Evolutionary conservation across 2,329 filamentous ascomycete genomes (phyloP).

Genomic region (Akanthomyces uredinophilus): DNA sequence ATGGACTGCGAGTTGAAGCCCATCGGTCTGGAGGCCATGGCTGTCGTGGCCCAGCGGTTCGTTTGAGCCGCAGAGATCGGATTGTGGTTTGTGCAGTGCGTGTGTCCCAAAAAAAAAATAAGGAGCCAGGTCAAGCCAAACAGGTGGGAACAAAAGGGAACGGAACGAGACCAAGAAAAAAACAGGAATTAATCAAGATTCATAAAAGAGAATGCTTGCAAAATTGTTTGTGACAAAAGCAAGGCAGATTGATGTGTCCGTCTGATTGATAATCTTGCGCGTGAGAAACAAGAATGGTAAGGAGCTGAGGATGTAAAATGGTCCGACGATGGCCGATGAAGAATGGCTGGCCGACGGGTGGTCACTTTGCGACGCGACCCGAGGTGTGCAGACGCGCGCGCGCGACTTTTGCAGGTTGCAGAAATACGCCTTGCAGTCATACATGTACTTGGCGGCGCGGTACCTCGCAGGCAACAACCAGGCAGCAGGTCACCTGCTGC

Average conservation of each 20-base stretch:
- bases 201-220: neutral
- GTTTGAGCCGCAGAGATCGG: neutral
- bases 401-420: slow-evolving; percentile 19
- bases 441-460: slow-evolving; percentile 12
- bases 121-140: neutral
- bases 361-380: slow-evolving; percentile 24
- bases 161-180: neutral
- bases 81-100: neutral
- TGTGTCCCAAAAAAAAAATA: slow-evolving; percentile 1
- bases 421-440: neutral
- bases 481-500: slow-evolving; percentile 27
- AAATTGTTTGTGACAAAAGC: slow-evolving; percentile 10
- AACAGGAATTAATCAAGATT: neutral
- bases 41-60: neutral
- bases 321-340: slow-evolving; percentile 2
- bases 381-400: slow-evolving; percentile 20
- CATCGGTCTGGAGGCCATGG: slow-evolving; percentile 11
- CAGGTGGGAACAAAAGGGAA: neutral
- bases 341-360: neutral
- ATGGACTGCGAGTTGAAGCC: slow-evolving; percentile 32
- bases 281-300: neutral
- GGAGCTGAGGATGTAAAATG: neutral
- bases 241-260: neutral
- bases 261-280: slow-evolving; percentile 1
- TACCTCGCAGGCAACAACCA: slow-evolving; percentile 23